phyloP scores from a whole-genome alignment of 164 flowering plant genomes.

The Vitis riparia region DNA sequence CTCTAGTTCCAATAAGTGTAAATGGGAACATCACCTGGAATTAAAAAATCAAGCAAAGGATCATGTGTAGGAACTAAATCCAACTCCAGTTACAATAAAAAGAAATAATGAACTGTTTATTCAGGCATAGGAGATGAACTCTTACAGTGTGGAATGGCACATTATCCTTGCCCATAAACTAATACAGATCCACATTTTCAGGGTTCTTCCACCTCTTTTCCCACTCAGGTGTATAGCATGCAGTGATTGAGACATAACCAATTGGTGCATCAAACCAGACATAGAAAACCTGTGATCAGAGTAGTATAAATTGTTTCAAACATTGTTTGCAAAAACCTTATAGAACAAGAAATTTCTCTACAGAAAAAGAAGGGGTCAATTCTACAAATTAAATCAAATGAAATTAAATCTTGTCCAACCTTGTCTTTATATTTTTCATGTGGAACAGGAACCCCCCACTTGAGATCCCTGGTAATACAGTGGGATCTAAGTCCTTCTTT shows the following conservation, averaged over 20 bases:
- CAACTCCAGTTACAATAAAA: not conserved
- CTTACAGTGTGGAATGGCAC: conserved; percentile 96
- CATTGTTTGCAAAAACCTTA: not conserved
- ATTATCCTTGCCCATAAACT: conserved; percentile 99
- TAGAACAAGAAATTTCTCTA: not conserved
- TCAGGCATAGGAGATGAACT: not conserved
- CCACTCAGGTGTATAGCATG: conserved; percentile 87
- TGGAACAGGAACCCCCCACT: conserved; percentile 99
- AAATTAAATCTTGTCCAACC: conserved; percentile 33
- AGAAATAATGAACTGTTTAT: too few relatives aligned
- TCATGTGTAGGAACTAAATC: too few relatives aligned
- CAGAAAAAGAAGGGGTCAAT: too few relatives aligned
- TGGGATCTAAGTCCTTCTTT: conserved; percentile 80
- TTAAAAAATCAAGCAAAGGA: not conserved
- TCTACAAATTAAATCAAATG: too few relatives aligned
- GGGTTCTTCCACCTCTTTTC: conserved; percentile 99
- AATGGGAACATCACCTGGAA: conserved; percentile 94
- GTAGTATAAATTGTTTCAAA: not conserved
- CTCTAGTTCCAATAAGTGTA: conserved; percentile 83
- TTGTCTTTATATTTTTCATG: conserved; percentile 80
- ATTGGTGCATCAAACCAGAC: conserved; percentile 99
- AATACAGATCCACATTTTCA: conserved; percentile 85
- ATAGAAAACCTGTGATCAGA: conserved; percentile 66
- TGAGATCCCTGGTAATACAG: conserved; percentile 93
- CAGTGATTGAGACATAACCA: conserved; percentile 89